phyloP scores from a whole-genome alignment of 2,329 filamentous ascomycete genomes.

The Phialemoniopsis sp. region DNA sequence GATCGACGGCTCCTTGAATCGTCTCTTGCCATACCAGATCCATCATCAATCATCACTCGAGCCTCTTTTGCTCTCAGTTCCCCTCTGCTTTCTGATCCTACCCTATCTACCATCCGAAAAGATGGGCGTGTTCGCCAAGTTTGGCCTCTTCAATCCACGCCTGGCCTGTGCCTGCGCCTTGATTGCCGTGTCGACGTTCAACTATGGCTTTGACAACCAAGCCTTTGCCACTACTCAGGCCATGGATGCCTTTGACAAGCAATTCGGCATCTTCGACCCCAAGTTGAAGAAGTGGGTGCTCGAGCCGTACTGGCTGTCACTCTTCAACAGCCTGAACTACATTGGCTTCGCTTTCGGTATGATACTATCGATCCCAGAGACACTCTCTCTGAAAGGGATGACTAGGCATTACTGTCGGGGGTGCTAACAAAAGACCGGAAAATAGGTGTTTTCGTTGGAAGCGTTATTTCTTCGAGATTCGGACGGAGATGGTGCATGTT shows the following conservation, averaged over 20 bases:
- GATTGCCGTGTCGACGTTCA: constrained; percentile 28
- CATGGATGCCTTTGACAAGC: constrained; percentile 26
- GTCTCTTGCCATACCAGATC: too few species aligned
- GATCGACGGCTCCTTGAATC: too few species aligned
- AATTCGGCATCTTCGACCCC: constrained; percentile 24
- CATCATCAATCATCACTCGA: too few species aligned
- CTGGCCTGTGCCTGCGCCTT: constrained; percentile 14
- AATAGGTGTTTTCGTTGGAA: constrained; percentile 19
- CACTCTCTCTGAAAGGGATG: too few species aligned
- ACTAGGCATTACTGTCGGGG: too few species aligned
- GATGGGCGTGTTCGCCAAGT: too few species aligned
- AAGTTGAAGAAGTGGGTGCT: constrained; percentile 15
- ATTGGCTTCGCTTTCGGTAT: constrained; percentile 23
- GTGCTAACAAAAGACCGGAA: background rate
- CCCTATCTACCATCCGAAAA: too few species aligned
- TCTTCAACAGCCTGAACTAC: constrained; percentile 28
- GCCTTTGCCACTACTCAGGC: constrained; percentile 30
- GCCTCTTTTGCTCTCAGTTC: too few species aligned
- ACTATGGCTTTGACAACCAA: constrained; percentile 33
- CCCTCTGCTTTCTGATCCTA: too few species aligned
- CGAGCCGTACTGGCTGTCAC: constrained; percentile 24
- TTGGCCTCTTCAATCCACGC: constrained; percentile 7
- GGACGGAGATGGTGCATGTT: constrained; percentile 30
- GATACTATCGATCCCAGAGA: background rate
- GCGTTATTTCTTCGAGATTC: constrained; percentile 19